These are phyloP conservation scores for Lanmaoa pseudosensibilis DNA, from an alignment of 768 basidiomycete genomes.

Conservation along the genomic window DNA sequence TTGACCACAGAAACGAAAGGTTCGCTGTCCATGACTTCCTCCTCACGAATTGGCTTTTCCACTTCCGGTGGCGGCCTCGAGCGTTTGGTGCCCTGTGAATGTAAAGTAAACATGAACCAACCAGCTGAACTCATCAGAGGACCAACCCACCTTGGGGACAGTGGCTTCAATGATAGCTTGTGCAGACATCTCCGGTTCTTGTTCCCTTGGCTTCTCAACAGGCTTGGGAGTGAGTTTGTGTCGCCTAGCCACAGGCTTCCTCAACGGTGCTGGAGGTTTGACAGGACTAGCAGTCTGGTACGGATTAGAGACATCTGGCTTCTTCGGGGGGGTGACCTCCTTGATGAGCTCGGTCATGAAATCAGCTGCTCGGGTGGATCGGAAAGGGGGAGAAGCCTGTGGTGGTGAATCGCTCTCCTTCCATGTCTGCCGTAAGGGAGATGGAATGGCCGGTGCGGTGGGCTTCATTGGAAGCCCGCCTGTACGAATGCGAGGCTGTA, in stretches of 20 bases:
- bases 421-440: slow-evolving; percentile 78
- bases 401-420: slow-evolving; percentile 43
- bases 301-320: slow-evolving; percentile 71
- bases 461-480: slow-evolving; percentile 44
- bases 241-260: slow-evolving; percentile 42
- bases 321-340: slow-evolving; percentile 64
- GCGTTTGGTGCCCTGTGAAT: slow-evolving; percentile 69
- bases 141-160: slow-evolving; percentile 58
- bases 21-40: slow-evolving; percentile 9
- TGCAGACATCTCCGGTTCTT: slow-evolving; percentile 42
- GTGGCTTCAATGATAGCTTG: slow-evolving; percentile 79
- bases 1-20: slow-evolving; percentile 15
- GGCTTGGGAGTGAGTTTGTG: slow-evolving; percentile 36
- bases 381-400: slow-evolving; percentile 32
- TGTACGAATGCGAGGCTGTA: slow-evolving; percentile 40
- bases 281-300: slow-evolving; percentile 75
- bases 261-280: slow-evolving; percentile 45
- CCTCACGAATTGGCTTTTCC: slow-evolving; percentile 33
- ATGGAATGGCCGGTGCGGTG: slow-evolving; percentile 65
- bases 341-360: slow-evolving; percentile 71
- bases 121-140: slow-evolving; percentile 5
- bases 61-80: slow-evolving; percentile 67
- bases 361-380: slow-evolving; percentile 63
- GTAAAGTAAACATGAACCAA: slow-evolving; percentile 1
- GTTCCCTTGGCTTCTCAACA: slow-evolving; percentile 30